A percentile compares a stretch with the other conserved stretches of the same genome.
These are phyloP conservation scores for Royoungia palumana DNA, from an alignment of 768 basidiomycete species.

Conservation along the genomic window DNA sequence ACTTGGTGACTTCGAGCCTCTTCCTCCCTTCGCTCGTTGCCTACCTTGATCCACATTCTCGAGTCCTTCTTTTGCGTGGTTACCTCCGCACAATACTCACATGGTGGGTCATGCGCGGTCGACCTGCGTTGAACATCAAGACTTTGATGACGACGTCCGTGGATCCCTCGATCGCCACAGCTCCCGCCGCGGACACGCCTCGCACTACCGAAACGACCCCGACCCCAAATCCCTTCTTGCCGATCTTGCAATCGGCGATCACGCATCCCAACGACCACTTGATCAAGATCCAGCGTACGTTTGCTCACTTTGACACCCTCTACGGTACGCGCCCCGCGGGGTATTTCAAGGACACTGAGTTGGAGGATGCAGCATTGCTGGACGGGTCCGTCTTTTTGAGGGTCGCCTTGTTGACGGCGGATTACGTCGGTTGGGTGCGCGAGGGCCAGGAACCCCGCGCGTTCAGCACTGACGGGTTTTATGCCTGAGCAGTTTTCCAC, in stretches of 20 bases:
- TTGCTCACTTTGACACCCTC: constrained; percentile 32
- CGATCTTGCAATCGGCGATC: constrained; percentile 37
- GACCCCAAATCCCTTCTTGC: constrained; percentile 39
- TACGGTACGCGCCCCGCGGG: constrained; percentile 28
- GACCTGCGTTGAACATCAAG: constrained; percentile 30
- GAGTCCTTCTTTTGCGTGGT: constrained; percentile 28
- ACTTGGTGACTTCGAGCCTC: constrained; percentile 29
- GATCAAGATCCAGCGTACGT: constrained; percentile 31
- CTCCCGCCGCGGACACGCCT: background rate
- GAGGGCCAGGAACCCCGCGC: constrained; percentile 30
- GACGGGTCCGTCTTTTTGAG: constrained; percentile 38
- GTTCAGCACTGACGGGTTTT: constrained; percentile 32
- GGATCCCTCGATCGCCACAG: constrained; percentile 9
- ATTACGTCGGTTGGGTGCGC: constrained; percentile 38
- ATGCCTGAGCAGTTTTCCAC: background rate
- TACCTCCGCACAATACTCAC: constrained; percentile 23
- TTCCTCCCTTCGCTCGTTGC: constrained; percentile 28
- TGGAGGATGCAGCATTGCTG: constrained; percentile 31
- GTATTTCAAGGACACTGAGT: constrained; percentile 28
- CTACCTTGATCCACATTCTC: constrained; percentile 11
- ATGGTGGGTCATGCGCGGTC: constrained; percentile 31
- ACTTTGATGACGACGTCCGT: constrained; percentile 28
- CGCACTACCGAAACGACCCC: constrained; percentile 12
- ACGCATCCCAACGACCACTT: constrained; percentile 35
- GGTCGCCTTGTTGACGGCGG: constrained; percentile 28